Conservation (phyloP, 2,329 filamentous ascomycete species). For the Colletotrichum camelliae region DNA sequence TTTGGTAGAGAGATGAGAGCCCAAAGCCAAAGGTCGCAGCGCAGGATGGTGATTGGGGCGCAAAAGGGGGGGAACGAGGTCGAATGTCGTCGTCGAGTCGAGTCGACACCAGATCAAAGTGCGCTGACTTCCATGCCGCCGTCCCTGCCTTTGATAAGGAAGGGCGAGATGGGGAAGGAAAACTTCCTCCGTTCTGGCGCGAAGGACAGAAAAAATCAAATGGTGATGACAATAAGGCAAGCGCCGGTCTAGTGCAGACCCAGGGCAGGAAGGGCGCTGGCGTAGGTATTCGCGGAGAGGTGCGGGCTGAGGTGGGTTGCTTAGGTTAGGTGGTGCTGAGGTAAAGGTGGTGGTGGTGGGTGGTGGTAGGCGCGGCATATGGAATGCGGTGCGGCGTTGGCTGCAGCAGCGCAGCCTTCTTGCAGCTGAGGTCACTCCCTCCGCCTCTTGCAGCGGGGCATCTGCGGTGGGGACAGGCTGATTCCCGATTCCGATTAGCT, state of each 20-base stretch:
- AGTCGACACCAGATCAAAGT: constrained; percentile 8
- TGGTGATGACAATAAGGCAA: neutral
- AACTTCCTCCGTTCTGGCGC: neutral
- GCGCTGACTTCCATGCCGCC: neutral
- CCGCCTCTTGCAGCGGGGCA: constrained; percentile 18
- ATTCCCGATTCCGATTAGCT: constrained; percentile 24
- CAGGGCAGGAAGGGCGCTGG: neutral
- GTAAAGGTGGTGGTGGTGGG: neutral
- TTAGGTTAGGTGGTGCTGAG: neutral
- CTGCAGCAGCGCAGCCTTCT: constrained; percentile 18
- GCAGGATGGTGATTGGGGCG: neutral
- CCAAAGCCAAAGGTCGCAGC: neutral
- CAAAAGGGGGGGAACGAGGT: neutral
- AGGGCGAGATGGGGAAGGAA: neutral
- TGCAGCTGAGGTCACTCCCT: constrained; percentile 23
- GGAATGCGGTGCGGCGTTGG: constrained; percentile 17
- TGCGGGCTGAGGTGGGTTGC: neutral
- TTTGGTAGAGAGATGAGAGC: neutral
- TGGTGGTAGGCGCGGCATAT: constrained; percentile 22
- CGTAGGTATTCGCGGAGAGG: neutral
- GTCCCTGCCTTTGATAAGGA: neutral
- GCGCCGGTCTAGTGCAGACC: neutral
- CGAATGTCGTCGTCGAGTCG: constrained; percentile 10
- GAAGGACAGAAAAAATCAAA: neutral
- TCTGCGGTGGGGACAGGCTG: constrained; percentile 14